phyloP scores from a whole-genome alignment of 352 stramenopile genomes.

The Blastocystis sp. region DNA sequence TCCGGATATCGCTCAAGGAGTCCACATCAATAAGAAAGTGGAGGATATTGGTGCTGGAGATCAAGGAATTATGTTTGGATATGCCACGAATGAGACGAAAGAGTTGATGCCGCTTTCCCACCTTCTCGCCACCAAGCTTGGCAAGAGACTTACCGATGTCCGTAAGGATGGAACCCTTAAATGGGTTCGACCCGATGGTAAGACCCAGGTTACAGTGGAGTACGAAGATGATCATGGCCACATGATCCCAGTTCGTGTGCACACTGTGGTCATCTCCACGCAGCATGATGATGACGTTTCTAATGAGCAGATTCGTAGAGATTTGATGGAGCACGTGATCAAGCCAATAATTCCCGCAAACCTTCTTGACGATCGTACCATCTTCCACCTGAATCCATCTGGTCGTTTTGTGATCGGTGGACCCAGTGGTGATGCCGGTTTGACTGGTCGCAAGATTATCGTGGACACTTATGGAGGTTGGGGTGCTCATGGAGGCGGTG shows the following conservation, averaged over 20 bases:
- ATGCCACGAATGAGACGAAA: conserved; percentile 93
- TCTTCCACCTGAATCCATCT: conserved; percentile 98
- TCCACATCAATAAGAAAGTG: conserved; percentile 87
- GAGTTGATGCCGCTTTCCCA: conserved; percentile 96
- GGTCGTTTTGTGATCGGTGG: conserved; percentile 97
- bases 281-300: conserved; percentile 96
- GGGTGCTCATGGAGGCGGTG: conserved; percentile 93
- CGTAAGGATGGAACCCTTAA: conserved; percentile 94
- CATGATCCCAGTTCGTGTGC: conserved; percentile 89
- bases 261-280: conserved; percentile 98
- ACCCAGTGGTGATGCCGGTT: conserved; percentile 92
- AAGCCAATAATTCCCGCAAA: conserved; percentile 93
- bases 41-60: conserved; percentile 95
- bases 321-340: conserved; percentile 98
- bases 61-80: conserved; percentile 93
- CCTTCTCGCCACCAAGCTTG: conserved; percentile 89
- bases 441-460: conserved; percentile 96
- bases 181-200: conserved; percentile 97
- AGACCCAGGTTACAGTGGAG: conserved; percentile 95
- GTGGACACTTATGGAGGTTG: conserved; percentile 98
- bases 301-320: conserved; percentile 93
- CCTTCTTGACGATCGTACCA: conserved; percentile 97
- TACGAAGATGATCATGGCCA: conserved; percentile 90
- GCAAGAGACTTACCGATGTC: conserved; percentile 91
- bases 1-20: conserved; percentile 95